Percentiles rank a stretch among this genome's conserved stretches.
Conservation (phyloP, 169 alveolate genomes). For the Miamiensis avidus region DNA sequence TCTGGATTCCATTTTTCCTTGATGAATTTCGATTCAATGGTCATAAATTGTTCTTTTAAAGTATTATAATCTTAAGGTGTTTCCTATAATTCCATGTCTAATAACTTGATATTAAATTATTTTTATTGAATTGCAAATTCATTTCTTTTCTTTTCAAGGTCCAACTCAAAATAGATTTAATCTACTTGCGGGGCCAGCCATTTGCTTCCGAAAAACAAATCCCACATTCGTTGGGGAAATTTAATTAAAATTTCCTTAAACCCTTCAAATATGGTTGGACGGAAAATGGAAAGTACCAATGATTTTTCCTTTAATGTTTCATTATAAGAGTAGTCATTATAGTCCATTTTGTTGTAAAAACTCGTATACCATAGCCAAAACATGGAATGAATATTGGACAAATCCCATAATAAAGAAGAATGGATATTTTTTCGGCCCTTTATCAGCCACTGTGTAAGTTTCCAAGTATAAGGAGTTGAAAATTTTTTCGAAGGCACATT, state of each 20-base stretch:
- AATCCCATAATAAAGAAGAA: neutral
- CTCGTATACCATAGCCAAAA: neutral
- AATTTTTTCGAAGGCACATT: neutral
- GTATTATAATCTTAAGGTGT: too few relatives aligned
- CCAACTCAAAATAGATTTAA: neutral
- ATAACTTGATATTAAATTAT: too few relatives aligned
- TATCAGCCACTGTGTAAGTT: neutral
- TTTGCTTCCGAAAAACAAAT: neutral
- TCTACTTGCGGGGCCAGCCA: too few relatives aligned
- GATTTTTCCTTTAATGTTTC: neutral
- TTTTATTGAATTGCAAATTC: neutral
- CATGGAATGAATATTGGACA: neutral
- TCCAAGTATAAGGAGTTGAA: neutral
- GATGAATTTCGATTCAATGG: neutral
- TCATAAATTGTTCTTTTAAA: too few relatives aligned
- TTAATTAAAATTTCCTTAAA: neutral
- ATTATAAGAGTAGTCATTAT: too few relatives aligned
- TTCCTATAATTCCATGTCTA: too few relatives aligned
- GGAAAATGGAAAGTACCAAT: neutral
- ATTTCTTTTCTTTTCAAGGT: neutral
- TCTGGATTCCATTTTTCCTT: neutral
- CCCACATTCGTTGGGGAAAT: neutral
- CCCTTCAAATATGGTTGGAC: neutral
- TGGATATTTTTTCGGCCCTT: neutral
- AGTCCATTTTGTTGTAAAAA: neutral